Conservation (phyloP, 306 rosid species). For the Lagenaria siceraria region DNA sequence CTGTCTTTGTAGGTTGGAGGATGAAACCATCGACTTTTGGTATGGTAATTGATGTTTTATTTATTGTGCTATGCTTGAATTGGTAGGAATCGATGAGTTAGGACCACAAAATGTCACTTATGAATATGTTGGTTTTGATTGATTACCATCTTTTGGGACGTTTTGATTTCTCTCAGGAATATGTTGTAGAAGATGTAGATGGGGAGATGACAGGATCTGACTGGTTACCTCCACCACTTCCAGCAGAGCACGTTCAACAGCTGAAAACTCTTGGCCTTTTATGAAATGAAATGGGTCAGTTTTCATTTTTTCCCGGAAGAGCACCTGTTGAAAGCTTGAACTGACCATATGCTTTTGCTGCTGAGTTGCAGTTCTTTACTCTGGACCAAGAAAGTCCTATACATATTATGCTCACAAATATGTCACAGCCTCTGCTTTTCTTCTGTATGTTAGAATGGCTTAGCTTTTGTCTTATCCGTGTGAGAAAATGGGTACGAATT, state of each 20-base stretch:
- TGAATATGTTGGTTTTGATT: not conserved
- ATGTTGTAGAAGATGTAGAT: constrained; percentile 92
- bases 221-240: constrained; percentile 82
- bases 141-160: not conserved
- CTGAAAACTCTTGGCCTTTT: constrained; percentile 81
- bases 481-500: not conserved
- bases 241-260: constrained; percentile 86
- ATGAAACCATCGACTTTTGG: no score
- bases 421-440: not conserved
- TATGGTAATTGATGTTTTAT: no score
- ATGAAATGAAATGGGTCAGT: constrained; percentile 22
- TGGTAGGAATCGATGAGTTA: not conserved
- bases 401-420: not conserved
- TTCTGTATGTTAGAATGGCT: not conserved
- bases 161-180: constrained; percentile 36
- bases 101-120: not conserved
- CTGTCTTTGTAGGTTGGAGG: no score
- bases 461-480: not conserved
- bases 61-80: not conserved
- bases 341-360: not conserved
- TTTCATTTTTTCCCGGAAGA: constrained; percentile 17
- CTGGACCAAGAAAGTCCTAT: not conserved
- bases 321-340: constrained; percentile 4
- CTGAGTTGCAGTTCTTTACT: not conserved
- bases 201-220: constrained; percentile 85